Conservation (phyloP, 441 rosid species). For the Euphorbia celastroides region DNA sequence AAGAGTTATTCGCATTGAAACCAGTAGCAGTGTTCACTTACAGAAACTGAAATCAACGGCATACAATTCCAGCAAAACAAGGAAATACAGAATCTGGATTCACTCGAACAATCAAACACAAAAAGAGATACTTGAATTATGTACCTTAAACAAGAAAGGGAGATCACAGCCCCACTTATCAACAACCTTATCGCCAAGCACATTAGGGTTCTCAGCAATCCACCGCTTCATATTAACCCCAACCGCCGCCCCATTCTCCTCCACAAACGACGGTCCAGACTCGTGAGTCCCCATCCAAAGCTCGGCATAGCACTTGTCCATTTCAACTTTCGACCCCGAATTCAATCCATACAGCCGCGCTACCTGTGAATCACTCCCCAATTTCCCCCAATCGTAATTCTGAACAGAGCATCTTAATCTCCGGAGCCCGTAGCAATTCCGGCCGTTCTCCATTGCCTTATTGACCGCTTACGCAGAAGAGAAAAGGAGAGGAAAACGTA, state of each 20-base stretch:
- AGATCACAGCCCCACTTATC: conserved; percentile 69
- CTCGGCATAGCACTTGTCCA: conserved; percentile 58
- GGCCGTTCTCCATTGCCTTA: conserved; percentile 11
- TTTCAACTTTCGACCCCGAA: conserved; percentile 35
- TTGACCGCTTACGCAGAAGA: neutral
- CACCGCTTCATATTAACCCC: conserved; percentile 51
- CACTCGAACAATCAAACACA: conserved; percentile 3
- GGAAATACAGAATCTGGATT: neutral
- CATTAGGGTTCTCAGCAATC: conserved; percentile 48
- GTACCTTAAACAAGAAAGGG: conserved; percentile 82
- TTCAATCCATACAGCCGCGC: conserved; percentile 53
- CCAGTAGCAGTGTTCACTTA: neutral
- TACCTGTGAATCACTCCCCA: conserved; percentile 51
- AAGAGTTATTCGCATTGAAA: no score
- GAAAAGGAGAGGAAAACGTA: neutral
- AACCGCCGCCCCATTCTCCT: conserved; percentile 26
- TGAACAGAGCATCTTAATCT: conserved; percentile 47
- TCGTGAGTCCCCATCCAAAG: conserved; percentile 75
- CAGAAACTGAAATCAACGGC: neutral
- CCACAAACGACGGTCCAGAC: conserved; percentile 70
- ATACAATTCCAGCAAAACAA: neutral
- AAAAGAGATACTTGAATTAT: neutral
- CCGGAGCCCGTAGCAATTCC: conserved; percentile 12
- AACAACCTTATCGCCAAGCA: conserved; percentile 59
- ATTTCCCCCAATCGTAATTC: conserved; percentile 70